Conservation (phyloP, 2,329 filamentous ascomycete species). For the Pseudogymnoascus sp. region DNA sequence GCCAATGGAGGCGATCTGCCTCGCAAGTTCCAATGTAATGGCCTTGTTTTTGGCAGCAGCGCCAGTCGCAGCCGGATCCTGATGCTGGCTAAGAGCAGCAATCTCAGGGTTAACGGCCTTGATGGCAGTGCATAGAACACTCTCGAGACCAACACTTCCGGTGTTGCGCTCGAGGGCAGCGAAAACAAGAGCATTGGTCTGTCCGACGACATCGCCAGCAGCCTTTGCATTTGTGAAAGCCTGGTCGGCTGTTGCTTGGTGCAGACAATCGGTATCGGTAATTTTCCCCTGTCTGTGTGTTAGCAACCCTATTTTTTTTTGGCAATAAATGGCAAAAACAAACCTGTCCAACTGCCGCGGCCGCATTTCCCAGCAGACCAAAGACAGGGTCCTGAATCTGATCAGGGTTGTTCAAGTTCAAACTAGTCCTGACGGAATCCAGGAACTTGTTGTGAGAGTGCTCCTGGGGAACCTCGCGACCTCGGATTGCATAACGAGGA, state of each 20-base stretch:
- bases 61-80: conserved; percentile 56
- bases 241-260: conserved; percentile 52
- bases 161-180: conserved; percentile 56
- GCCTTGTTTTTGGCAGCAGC: conserved; percentile 54
- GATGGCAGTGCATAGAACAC: conserved; percentile 49
- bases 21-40: conserved; percentile 52
- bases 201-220: conserved; percentile 44
- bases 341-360: conserved; percentile 38
- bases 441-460: conserved; percentile 48
- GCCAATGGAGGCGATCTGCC: conserved; percentile 54
- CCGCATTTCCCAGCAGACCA: conserved; percentile 45
- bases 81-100: conserved; percentile 56
- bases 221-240: conserved; percentile 57
- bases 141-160: conserved; percentile 48
- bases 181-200: conserved; percentile 48
- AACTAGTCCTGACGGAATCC: conserved; percentile 36
- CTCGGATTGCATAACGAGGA: conserved; percentile 18
- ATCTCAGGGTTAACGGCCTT: conserved; percentile 60
- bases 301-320: neutral
- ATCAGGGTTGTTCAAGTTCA: conserved; percentile 44
- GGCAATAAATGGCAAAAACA: neutral
- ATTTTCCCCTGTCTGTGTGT: conserved; percentile 35
- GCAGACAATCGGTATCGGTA: conserved; percentile 50
- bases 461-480: conserved; percentile 51
- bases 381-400: conserved; percentile 44